These are phyloP conservation scores for Wickerhamomyces sydowiorum DNA, from an alignment of 805 yeast genomes.

Conservation along the genomic window DNA sequence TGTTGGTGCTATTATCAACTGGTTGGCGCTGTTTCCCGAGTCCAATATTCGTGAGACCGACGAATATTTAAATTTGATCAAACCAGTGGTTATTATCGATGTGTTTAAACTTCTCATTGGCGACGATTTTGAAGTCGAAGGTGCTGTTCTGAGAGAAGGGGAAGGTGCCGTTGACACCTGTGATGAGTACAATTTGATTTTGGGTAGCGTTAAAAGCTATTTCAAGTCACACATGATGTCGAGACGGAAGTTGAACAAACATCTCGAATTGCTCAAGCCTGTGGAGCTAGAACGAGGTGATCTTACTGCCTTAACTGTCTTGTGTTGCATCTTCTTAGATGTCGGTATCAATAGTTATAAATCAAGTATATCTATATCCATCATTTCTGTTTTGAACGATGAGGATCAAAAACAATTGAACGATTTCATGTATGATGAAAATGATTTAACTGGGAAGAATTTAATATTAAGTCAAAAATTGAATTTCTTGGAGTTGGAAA, in stretches of 20 bases:
- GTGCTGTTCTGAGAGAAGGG: neutral
- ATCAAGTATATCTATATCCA: slow-evolving; percentile 8
- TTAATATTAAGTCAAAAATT: slow-evolving; percentile 13
- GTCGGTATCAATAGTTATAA: slow-evolving; percentile 14
- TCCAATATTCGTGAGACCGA: slow-evolving; percentile 4
- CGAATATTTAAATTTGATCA: slow-evolving; percentile 13
- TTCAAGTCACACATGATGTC: slow-evolving; percentile 4
- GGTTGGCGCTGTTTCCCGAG: slow-evolving; percentile 9
- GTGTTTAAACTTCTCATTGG: slow-evolving; percentile 1
- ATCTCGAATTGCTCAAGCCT: slow-evolving; percentile 5
- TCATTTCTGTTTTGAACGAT: slow-evolving; percentile 8
- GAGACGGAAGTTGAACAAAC: slow-evolving; percentile 6
- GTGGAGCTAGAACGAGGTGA: slow-evolving; percentile 7
- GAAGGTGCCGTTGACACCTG: neutral
- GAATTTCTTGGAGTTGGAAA: slow-evolving; percentile 11
- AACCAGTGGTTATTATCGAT: slow-evolving; percentile 19
- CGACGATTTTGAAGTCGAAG: slow-evolving; percentile 2
- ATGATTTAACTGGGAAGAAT: slow-evolving; percentile 14
- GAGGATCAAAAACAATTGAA: slow-evolving; percentile 10
- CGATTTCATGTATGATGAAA: slow-evolving; percentile 15
- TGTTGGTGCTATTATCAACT: slow-evolving; percentile 6
- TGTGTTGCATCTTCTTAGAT: slow-evolving; percentile 14
- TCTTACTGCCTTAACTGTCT: slow-evolving; percentile 5
- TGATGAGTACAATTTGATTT: slow-evolving; percentile 6
- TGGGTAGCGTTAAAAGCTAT: slow-evolving; percentile 1